Conservation (phyloP, 768 basidiomycete species). For the Daedaleopsis nitida region DNA sequence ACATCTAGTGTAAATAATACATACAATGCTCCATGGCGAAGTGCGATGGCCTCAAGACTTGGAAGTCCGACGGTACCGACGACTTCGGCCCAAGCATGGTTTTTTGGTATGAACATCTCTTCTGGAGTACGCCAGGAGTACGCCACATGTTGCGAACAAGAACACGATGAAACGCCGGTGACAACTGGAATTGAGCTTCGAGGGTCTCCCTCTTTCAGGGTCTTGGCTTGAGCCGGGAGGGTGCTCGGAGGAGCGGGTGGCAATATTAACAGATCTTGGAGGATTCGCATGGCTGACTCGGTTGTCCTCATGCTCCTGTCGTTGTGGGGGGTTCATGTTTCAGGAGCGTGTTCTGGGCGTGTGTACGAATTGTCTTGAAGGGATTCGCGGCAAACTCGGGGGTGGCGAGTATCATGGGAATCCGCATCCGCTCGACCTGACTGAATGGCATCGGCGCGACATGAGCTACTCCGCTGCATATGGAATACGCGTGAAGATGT, state of each 20-base stretch:
- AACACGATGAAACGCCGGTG: background rate
- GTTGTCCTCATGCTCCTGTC: background rate
- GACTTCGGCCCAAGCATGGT: background rate
- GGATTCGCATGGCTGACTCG: background rate
- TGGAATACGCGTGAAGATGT: constrained; percentile 8
- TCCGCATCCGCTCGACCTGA: constrained; percentile 64
- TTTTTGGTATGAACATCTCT: background rate
- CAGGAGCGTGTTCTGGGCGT: constrained; percentile 76
- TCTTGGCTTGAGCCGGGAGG: too few relatives aligned
- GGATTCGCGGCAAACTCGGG: constrained; percentile 68
- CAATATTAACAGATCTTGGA: background rate
- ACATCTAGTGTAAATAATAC: constrained; percentile 12
- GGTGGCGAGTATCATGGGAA: constrained; percentile 69
- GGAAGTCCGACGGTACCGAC: background rate
- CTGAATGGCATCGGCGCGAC: constrained; percentile 38
- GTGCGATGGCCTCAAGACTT: background rate
- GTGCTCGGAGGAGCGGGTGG: background rate
- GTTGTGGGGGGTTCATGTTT: constrained; percentile 41
- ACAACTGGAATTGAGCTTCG: background rate
- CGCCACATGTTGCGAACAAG: background rate
- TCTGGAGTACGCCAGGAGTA: too few relatives aligned
- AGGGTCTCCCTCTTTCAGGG: background rate
- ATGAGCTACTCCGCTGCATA: constrained; percentile 5
- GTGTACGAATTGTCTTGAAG: constrained; percentile 76
- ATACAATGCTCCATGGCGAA: background rate